A percentile compares a stretch with the other conserved stretches of the same genome.
These are phyloP conservation scores for Suillus tomentosus DNA, from an alignment of 768 basidiomycete genomes.

Conservation along the genomic window DNA sequence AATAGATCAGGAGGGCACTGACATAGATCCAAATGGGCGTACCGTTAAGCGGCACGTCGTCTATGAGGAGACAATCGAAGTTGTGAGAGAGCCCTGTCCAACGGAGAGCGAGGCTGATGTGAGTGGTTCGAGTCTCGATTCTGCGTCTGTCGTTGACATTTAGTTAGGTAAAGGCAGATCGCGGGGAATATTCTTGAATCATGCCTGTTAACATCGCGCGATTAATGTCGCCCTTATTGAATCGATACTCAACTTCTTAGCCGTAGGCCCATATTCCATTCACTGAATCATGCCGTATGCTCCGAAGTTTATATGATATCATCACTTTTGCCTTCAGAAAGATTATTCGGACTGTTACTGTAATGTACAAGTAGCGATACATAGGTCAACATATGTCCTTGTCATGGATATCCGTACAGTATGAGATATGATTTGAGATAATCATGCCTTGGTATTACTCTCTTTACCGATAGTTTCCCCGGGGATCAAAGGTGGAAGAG, in stretches of 20 bases:
- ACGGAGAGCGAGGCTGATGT: slow-evolving; percentile 21
- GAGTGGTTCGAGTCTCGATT: slow-evolving; percentile 2
- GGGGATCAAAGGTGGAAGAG: slow-evolving; percentile 26
- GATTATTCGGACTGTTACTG: background rate
- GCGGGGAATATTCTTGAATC: slow-evolving; percentile 7
- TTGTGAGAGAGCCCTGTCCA: slow-evolving; percentile 7
- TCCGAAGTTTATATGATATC: slow-evolving; percentile 1
- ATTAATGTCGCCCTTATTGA: background rate
- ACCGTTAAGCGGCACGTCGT: slow-evolving; percentile 22
- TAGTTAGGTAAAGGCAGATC: slow-evolving; percentile 1
- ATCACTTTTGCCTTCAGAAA: background rate
- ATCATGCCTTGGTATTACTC: background rate
- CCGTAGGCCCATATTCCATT: background rate
- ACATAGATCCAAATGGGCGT: slow-evolving; percentile 28
- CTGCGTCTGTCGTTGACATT: slow-evolving; percentile 1
- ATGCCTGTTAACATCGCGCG: background rate
- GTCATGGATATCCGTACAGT: background rate
- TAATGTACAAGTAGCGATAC: slow-evolving; percentile 3
- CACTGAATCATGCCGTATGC: background rate
- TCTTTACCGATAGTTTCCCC: slow-evolving; percentile 31
- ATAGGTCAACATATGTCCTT: background rate
- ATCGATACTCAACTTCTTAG: slow-evolving; percentile 1
- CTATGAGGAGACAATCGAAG: slow-evolving; percentile 13
- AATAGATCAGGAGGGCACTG: slow-evolving; percentile 19
- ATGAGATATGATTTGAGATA: too few species aligned